phyloP scores from a whole-genome alignment of 2,329 filamentous ascomycete genomes.

The Rutstroemia sp. region DNA sequence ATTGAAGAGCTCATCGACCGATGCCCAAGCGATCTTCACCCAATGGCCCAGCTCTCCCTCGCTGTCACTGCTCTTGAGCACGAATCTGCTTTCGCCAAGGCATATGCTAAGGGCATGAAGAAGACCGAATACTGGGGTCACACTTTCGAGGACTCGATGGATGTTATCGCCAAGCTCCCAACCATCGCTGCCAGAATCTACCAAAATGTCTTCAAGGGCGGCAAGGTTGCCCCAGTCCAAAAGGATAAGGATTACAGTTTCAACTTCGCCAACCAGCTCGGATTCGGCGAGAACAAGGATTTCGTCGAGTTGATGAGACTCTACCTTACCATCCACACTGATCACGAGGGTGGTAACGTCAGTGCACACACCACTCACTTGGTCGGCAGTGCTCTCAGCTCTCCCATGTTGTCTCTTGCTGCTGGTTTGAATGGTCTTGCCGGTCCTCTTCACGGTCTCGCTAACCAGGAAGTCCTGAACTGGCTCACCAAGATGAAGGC shows the following conservation, averaged over 20 bases:
- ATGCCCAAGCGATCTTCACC: constrained; percentile 97
- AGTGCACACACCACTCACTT: constrained; percentile 97
- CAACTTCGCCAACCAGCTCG: constrained; percentile 99
- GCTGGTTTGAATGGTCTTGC: constrained; percentile 97
- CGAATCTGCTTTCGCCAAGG: constrained; percentile 95
- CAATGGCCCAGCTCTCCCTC: constrained; percentile 98
- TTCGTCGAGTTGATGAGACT: constrained; percentile 98
- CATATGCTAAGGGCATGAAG: constrained; percentile 97
- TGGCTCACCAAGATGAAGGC: constrained; percentile 99
- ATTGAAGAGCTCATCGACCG: constrained; percentile 99
- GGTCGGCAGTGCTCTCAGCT: constrained; percentile 93
- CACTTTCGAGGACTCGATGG: constrained; percentile 99
- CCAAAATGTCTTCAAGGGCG: constrained; percentile 99
- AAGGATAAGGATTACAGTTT: constrained; percentile 99
- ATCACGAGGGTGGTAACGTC: constrained; percentile 99
- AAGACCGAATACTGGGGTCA: constrained; percentile 99
- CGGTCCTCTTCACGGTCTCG: constrained; percentile 95
- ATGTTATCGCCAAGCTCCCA: constrained; percentile 98
- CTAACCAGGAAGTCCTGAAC: constrained; percentile 99
- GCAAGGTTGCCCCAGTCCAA: constrained; percentile 91
- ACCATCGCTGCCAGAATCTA: constrained; percentile 98
- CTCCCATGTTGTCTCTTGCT: constrained; percentile 91
- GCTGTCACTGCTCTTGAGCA: constrained; percentile 98
- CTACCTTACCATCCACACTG: constrained; percentile 99
- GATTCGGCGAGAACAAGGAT: constrained; percentile 89